Conservation (phyloP, 176 grass and related monocot species). For the Carex cristatella region DNA sequence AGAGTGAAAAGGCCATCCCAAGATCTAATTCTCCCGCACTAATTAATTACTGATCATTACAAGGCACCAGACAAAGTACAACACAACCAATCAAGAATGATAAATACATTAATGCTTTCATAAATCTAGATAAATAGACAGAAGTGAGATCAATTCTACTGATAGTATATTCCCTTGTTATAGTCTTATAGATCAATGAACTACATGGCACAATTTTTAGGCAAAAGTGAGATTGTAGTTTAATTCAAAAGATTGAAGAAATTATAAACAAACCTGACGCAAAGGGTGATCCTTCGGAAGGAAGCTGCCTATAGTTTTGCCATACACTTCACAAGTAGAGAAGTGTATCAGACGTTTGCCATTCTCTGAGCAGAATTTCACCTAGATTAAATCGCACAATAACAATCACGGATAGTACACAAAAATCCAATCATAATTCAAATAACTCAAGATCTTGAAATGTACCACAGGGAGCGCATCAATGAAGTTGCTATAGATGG, state of each 20-base stretch:
- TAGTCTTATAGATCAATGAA: background rate
- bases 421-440: background rate
- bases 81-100: background rate
- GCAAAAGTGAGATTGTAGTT: background rate
- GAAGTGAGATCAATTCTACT: background rate
- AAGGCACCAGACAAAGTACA: background rate
- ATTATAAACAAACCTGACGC: conserved; percentile 50
- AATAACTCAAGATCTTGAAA: conserved; percentile 18
- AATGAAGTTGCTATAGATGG: conserved; percentile 99
- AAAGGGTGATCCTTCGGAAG: conserved; percentile 92
- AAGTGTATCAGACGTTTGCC: conserved; percentile 95
- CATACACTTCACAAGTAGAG: conserved; percentile 98
- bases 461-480: conserved; percentile 90
- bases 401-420: background rate
- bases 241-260: background rate
- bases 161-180: background rate
- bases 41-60: background rate
- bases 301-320: conserved; percentile 94
- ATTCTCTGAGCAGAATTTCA: conserved; percentile 98
- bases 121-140: background rate
- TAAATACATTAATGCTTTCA: background rate
- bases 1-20: background rate
- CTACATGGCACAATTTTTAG: background rate
- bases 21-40: background rate
- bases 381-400: conserved; percentile 32